Percentiles rank a stretch among this genome's conserved stretches.
These are phyloP conservation scores for Saxispiralis lemnorum DNA, from an alignment of 495 filamentous ascomycete species.

Conservation along the genomic window DNA sequence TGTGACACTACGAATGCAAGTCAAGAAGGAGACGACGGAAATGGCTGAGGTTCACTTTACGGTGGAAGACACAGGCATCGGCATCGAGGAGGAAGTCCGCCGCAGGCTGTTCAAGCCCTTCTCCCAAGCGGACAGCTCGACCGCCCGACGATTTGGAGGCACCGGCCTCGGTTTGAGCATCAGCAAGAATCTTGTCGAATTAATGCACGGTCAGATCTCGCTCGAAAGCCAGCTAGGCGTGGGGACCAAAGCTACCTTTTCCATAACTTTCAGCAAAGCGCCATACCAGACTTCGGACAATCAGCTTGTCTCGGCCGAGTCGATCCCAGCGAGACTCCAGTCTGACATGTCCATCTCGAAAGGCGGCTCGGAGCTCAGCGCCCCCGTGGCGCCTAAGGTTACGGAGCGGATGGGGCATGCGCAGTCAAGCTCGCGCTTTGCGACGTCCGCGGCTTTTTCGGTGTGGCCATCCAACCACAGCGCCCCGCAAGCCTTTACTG, in stretches of 20 bases:
- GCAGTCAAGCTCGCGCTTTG: no score
- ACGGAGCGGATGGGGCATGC: no score
- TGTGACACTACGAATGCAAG: constrained; percentile 31
- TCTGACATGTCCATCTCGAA: constrained; percentile 45
- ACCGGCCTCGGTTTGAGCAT: constrained; percentile 28
- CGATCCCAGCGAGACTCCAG: constrained; percentile 41
- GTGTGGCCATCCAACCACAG: not conserved
- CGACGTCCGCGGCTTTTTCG: not conserved
- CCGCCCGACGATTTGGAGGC: constrained; percentile 57
- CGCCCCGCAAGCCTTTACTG: constrained; percentile 17
- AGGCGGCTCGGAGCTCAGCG: constrained; percentile 33
- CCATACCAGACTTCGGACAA: constrained; percentile 20
- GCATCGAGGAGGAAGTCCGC: constrained; percentile 57
- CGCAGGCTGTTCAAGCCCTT: constrained; percentile 70
- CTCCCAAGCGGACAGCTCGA: constrained; percentile 66
- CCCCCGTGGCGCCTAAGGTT: constrained; percentile 17
- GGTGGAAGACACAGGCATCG: constrained; percentile 70
- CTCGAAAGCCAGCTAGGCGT: constrained; percentile 38
- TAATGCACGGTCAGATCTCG: constrained; percentile 65
- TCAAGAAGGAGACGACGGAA: constrained; percentile 22
- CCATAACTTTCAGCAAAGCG: constrained; percentile 48
- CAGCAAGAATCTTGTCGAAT: constrained; percentile 40
- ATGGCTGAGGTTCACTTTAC: constrained; percentile 35
- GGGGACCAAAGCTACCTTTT: constrained; percentile 50
- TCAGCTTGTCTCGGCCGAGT: constrained; percentile 33